Base-by-base conservation (phyloP, 2,329 filamentous ascomycete species). In the Plenodomus biglobosus region DNA sequence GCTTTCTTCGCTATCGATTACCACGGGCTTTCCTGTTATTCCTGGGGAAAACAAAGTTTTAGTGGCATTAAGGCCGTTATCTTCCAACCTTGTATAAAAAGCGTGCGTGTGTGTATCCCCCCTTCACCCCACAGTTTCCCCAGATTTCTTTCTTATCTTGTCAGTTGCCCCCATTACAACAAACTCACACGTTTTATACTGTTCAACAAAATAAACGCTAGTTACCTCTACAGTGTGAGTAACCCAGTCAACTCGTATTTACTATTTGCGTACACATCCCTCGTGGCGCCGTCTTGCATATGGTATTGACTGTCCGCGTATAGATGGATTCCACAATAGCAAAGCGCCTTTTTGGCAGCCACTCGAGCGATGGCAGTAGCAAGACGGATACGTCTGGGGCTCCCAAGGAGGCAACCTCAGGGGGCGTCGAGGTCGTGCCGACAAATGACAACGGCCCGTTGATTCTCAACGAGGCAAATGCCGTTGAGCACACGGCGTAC, bases 401-500 rank as follows among this genome's bases (percentile, higher is more conserved):
- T 16, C 41, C 38, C 40, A 50, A 50, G 20, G 42, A 55, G 20
- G 27, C 44, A 18, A 18, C 8, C 32, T 16, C 35, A 2, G 21
- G 48, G 17, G 43, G 19, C 3, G 40, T 55, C 15, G 47, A 53
- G 24, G 44, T 49, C 35, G 21, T 53, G 10, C 39, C 34, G 17
- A 51, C 47, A 8, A 27, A 24, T 5, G 49, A 30, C 20, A 18
- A 15, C 3, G 42, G 34, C 11, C 48, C 48, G n/a, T 41, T 50
- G 38, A 48, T 41, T 20, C 46, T 64, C 46, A 52, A 46, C 20
- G 61, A 64, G 40, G 54, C 42, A n/a, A 58, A 61, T 16, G 42
- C 53, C 38, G 34, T 52, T 15, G 43, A 57, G 20, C 51, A 68
- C 11, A 75, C 80, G 1, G 79, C 73, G 8, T 77, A 74, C 58